These are phyloP conservation scores for Ceratopteris richardii DNA, from an alignment of 75 land plant genomes.

Conservation along the genomic window DNA sequence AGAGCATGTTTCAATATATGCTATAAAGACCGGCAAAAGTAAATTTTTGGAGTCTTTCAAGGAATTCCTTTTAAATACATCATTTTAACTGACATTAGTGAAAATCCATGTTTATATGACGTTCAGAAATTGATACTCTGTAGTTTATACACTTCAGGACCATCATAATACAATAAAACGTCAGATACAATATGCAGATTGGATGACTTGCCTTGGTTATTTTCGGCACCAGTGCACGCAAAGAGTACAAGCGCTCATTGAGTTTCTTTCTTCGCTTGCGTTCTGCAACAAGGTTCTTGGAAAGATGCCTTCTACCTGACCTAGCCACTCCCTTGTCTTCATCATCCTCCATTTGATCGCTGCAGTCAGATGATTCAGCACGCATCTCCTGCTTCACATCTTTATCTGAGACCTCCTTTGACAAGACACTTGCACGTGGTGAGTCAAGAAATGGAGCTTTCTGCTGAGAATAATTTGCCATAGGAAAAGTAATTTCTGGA, in stretches of 20 bases:
- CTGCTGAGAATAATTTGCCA: slow-evolving; percentile 4
- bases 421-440: slow-evolving; percentile 26
- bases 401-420: slow-evolving; percentile 27
- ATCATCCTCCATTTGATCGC: slow-evolving; percentile 80
- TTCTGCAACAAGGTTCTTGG: slow-evolving; percentile 87
- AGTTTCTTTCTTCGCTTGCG: slow-evolving; percentile 88
- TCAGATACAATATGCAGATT: no score
- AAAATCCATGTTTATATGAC: no score
- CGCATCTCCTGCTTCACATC: slow-evolving; percentile 35
- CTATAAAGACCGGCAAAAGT: no score
- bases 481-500: slow-evolving; percentile 7
- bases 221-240: slow-evolving; percentile 81
- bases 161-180: no score
- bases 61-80: no score
- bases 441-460: slow-evolving; percentile 19
- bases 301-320: slow-evolving; percentile 56
- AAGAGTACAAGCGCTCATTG: slow-evolving; percentile 56
- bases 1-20: no score
- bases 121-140: no score
- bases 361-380: slow-evolving; percentile 58
- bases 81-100: no score
- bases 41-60: no score
- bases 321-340: slow-evolving; percentile 43
- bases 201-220: slow-evolving; percentile 71
- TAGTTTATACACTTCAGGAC: no score